A percentile compares a stretch with the other conserved stretches of the same genome.
Conservation (phyloP, 139 green algal genomes). For the Raphidocelis subcapitata region DNA sequence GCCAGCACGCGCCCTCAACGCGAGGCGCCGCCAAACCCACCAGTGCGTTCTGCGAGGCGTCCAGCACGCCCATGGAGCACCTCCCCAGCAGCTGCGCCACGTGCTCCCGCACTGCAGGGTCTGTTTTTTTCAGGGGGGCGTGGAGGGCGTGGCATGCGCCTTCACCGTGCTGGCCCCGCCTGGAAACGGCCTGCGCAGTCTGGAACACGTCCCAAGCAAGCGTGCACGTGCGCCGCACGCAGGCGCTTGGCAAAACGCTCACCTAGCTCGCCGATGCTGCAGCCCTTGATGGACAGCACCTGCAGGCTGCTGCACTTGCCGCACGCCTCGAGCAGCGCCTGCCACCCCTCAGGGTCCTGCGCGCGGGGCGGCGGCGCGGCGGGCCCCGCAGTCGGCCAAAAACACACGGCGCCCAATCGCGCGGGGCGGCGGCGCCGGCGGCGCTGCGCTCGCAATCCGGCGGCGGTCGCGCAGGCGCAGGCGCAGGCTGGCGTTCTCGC, state of each 20-base stretch:
- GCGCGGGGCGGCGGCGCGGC: neutral
- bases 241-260: neutral
- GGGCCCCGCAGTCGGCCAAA: too few species aligned
- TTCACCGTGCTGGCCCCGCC: neutral
- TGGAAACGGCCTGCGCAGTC: neutral
- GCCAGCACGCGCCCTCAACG: too few species aligned
- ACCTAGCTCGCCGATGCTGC: slow-evolving; percentile 17
- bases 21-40: too few species aligned
- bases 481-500: too few species aligned
- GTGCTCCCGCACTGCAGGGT: neutral
- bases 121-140: neutral
- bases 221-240: neutral
- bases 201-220: neutral
- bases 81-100: slow-evolving; percentile 1
- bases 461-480: neutral
- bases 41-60: slow-evolving; percentile 17
- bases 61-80: slow-evolving; percentile 12
- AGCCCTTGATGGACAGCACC: slow-evolving; percentile 47
- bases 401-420: neutral
- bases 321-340: slow-evolving; percentile 45
- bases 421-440: neutral
- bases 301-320: slow-evolving; percentile 38
- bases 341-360: slow-evolving; percentile 30
- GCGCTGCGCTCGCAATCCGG: neutral
- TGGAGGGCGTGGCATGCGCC: too few species aligned